Percentiles rank a stretch among this genome's conserved stretches.
Evolutionary conservation across 2,329 filamentous ascomycete species (phyloP).

Genomic region (Calonectria montana): DNA sequence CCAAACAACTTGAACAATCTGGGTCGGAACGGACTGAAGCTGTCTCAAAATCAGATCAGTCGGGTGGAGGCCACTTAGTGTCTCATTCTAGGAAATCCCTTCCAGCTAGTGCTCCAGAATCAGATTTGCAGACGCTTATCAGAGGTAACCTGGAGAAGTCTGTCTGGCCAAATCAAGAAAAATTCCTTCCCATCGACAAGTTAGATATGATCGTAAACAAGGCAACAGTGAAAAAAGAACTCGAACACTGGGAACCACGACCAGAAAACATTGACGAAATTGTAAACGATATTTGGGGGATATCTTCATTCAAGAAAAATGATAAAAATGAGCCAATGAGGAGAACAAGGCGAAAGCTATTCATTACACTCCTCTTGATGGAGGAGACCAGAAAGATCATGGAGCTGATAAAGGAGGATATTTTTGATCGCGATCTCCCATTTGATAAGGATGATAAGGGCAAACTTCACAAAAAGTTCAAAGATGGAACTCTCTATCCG

Average conservation of each 20-base stretch:
- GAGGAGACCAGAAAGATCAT: neutral
- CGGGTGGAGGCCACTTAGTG: neutral
- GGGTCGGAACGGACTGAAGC: neutral
- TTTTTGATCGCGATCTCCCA: slow-evolving; percentile 13
- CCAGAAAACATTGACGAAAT: neutral
- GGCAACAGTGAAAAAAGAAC: neutral
- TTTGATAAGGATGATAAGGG: neutral
- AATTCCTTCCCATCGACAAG: neutral
- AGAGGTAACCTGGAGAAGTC: neutral
- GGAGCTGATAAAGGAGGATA: slow-evolving; percentile 2
- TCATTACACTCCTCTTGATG: neutral
- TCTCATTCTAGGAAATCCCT: neutral
- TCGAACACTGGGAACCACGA: neutral
- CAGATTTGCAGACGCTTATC: neutral
- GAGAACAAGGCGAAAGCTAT: neutral
- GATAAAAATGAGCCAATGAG: neutral
- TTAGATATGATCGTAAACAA: neutral
- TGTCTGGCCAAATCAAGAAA: neutral
- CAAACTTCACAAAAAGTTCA: neutral
- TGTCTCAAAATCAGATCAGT: neutral
- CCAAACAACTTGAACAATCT: neutral
- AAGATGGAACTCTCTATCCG: neutral
- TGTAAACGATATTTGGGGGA: neutral
- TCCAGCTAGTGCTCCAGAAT: neutral
- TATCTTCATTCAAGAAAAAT: neutral